These are phyloP conservation scores for Coemansia sp. DNA, from an alignment of 192 early-diverging fungal species.

Conservation along the genomic window DNA sequence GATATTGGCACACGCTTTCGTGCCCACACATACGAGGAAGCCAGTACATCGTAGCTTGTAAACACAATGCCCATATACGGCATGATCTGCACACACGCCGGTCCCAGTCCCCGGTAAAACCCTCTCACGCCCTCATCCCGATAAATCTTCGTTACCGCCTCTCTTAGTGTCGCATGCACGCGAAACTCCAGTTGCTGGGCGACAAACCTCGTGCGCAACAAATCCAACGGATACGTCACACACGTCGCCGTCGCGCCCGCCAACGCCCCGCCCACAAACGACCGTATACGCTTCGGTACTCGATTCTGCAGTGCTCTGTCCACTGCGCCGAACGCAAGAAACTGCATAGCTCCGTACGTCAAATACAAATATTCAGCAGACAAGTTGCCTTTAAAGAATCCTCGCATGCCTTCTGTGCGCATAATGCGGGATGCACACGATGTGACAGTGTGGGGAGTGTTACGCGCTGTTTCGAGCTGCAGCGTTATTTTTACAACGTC, in stretches of 20 bases:
- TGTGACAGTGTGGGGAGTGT: slow-evolving; percentile 56
- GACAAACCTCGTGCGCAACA: slow-evolving; percentile 92
- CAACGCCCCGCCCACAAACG: slow-evolving; percentile 76
- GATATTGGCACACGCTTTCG: slow-evolving; percentile 7
- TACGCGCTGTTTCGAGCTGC: slow-evolving; percentile 42
- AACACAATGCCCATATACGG: slow-evolving; percentile 97
- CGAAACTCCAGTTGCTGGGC: slow-evolving; percentile 67
- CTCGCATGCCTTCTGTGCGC: slow-evolving; percentile 78
- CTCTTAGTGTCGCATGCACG: slow-evolving; percentile 66
- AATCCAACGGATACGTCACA: slow-evolving; percentile 92
- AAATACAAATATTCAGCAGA: slow-evolving; percentile 92
- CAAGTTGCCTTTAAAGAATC: slow-evolving; percentile 92
- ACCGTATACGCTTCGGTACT: slow-evolving; percentile 44
- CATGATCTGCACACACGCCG: slow-evolving; percentile 84
- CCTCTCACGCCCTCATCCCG: slow-evolving; percentile 75
- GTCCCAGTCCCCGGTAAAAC: slow-evolving; percentile 82
- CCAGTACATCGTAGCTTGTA: slow-evolving; percentile 69
- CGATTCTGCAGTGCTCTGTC: slow-evolving; percentile 25
- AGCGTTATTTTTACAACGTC: slow-evolving; percentile 94
- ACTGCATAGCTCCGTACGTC: slow-evolving; percentile 86
- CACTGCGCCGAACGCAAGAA: slow-evolving; percentile 69
- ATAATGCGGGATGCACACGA: slow-evolving; percentile 70
- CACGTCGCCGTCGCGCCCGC: slow-evolving; percentile 79
- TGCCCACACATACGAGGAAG: slow-evolving; percentile 43
- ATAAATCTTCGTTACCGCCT: slow-evolving; percentile 67